Evolutionary conservation across 306 rosid genomes (phyloP).

Genomic region (Sicyos edulis): DNA sequence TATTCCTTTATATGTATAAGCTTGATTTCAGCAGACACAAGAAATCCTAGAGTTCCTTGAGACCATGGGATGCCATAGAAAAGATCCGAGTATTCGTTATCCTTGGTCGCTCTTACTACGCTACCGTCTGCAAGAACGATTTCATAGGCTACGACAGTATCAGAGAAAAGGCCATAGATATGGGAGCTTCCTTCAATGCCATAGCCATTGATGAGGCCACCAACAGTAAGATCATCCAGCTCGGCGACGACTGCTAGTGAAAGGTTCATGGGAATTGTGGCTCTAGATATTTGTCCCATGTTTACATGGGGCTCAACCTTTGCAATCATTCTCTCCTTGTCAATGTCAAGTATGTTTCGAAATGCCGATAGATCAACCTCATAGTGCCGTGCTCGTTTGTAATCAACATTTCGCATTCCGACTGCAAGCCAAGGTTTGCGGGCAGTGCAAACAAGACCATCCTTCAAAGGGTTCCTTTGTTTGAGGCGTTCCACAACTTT

Average conservation of each 20-base stretch:
- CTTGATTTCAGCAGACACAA: slow-evolving; percentile 89
- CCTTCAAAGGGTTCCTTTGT: slow-evolving; percentile 70
- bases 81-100: slow-evolving; percentile 84
- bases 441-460: slow-evolving; percentile 96
- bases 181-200: slow-evolving; percentile 99
- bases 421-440: slow-evolving; percentile 96
- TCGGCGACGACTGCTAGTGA: slow-evolving; percentile 94
- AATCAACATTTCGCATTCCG: slow-evolving; percentile 97
- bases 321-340: slow-evolving; percentile 69
- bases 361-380: slow-evolving; percentile 89
- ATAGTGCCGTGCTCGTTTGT: slow-evolving; percentile 92
- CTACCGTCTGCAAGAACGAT: slow-evolving; percentile 80
- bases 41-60: slow-evolving; percentile 93
- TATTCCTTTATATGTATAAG: slow-evolving; percentile 82
- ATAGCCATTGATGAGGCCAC: slow-evolving; percentile 95
- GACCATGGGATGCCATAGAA: slow-evolving; percentile 89
- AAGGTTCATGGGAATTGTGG: slow-evolving; percentile 79
- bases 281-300: slow-evolving; percentile 93
- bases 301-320: slow-evolving; percentile 91
- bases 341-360: slow-evolving; percentile 66
- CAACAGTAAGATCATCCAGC: slow-evolving; percentile 96
- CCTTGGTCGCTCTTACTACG: slow-evolving; percentile 88
- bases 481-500: slow-evolving; percentile 83
- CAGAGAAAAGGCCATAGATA: slow-evolving; percentile 80
- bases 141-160: slow-evolving; percentile 87